Evolutionary conservation across 257 asterid genomes (phyloP), one percentile per base, ranked within the genome.

Genomic region (Solanum arcanum): DNA sequence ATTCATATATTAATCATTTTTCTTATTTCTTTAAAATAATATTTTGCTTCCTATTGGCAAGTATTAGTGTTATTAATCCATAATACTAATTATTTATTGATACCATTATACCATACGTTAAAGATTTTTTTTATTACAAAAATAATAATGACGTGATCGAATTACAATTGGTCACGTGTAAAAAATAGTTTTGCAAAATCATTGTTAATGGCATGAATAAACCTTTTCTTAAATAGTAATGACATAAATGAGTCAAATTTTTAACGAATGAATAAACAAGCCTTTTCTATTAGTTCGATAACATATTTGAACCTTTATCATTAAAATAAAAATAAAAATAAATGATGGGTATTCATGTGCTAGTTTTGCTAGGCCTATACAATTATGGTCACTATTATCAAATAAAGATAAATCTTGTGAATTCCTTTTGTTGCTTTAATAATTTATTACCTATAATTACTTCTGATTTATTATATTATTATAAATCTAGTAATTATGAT

Each of bases 401-500:
- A 76, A 77, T 39, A 75, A 77, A 77, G 15, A n/a, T 37, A 77
- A n/a, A 77, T 44, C n/a, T 77, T 25, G 41, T 44, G 62, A 78
- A 64, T 44, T 46, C 84, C 33, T 78, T 78, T 78, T 47, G 68
- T 6, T 3, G 18, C 31, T 47, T 47, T 29, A 47, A 29, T 78
- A 16, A 80, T 27, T 80, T 0, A 46, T 80, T 25, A 29, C 84
- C 84, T 80, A 52, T 52, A 47, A 80, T 37, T 37, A 37, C 42
- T 80, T 80, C 27, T 80, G 27, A n/a, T 47, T 47, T 27, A 3
- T 10, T 47, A 27, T 42, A 46, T 16, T 47, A 27, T 37, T 37
- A 6, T 37, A 27, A 18, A 46, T 18, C 35, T 66, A 80, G 27
- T 47, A 2, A 29, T 80, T 80, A 80, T 80, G 68, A 80, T 14